A percentile compares a stretch with the other conserved stretches of the same genome.
Conservation (phyloP, 2,329 filamentous ascomycete genomes). For the Clarireedia hainanense region DNA sequence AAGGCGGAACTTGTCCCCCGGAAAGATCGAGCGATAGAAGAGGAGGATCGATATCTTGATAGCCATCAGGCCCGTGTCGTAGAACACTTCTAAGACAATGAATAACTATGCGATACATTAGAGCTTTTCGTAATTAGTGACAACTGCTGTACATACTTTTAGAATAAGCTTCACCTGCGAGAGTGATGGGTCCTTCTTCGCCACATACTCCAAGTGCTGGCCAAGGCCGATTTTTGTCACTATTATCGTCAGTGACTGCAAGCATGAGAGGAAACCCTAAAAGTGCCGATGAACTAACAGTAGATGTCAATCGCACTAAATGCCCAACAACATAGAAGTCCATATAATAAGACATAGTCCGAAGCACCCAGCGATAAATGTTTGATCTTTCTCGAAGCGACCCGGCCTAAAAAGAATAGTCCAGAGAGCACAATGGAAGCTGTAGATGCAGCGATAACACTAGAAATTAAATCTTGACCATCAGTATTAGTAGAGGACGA, state of each 20-base stretch:
- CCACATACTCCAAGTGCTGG: background rate
- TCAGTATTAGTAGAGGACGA: background rate
- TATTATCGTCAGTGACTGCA: background rate
- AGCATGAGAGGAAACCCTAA: background rate
- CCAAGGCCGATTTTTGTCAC: background rate
- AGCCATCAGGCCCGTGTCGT: background rate
- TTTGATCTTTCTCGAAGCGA: background rate
- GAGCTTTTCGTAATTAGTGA: background rate
- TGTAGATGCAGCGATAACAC: background rate
- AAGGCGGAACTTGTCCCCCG: background rate
- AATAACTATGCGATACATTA: background rate
- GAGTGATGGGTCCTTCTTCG: background rate
- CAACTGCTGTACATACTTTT: background rate
- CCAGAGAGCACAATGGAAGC: background rate
- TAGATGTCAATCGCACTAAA: background rate
- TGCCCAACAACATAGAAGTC: background rate
- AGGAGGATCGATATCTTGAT: background rate
- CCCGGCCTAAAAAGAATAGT: background rate
- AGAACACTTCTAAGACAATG: background rate
- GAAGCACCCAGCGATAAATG: background rate
- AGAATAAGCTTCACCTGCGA: background rate
- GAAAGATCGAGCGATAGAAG: background rate
- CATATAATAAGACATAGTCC: background rate
- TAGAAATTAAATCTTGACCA: background rate
- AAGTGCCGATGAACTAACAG: background rate